A percentile compares a stretch with the other conserved stretches of the same genome.
Conservation (phyloP, 305 asterid genomes). For the Rubia balearica region DNA sequence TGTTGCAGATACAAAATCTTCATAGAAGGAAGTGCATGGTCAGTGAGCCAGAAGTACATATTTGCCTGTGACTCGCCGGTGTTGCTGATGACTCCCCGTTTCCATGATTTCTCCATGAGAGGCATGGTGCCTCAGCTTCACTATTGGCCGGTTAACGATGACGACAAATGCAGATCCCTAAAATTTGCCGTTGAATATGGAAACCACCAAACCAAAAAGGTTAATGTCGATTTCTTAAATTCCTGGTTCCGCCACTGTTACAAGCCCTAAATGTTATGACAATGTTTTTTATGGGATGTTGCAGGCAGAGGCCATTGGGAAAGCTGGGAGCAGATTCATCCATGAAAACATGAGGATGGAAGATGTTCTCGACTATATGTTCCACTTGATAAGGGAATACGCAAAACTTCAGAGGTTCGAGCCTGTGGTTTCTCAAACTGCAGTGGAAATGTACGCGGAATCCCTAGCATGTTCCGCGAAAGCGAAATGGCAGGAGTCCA, state of each 20-base stretch:
- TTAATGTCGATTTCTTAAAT: conserved; percentile 2
- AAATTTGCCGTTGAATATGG: conserved; percentile 90
- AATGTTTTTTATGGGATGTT: not conserved
- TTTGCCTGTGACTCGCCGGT: conserved; percentile 77
- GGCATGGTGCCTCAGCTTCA: conserved; percentile 68
- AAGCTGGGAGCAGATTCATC: conserved; percentile 60
- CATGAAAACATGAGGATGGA: conserved; percentile 77
- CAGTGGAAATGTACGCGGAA: conserved; percentile 58
- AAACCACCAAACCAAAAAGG: conserved; percentile 58
- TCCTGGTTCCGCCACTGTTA: too few species aligned
- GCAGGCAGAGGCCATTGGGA: conserved; percentile 77
- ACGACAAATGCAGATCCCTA: conserved; percentile 64
- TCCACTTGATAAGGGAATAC: conserved; percentile 65
- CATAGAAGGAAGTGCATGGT: conserved; percentile 90
- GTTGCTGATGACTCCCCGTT: conserved; percentile 51
- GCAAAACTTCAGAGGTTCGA: conserved; percentile 59
- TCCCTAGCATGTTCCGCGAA: conserved; percentile 45
- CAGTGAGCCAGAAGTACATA: conserved; percentile 82
- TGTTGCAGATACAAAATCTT: conserved; percentile 74
- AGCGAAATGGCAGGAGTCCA: conserved; percentile 55
- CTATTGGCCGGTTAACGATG: conserved; percentile 74
- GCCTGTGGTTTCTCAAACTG: conserved; percentile 51
- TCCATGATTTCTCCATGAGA: conserved; percentile 75
- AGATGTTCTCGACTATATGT: conserved; percentile 59
- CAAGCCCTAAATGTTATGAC: not conserved